Evolutionary conservation across 352 stramenopile genomes (phyloP), one percentile per base, ranked within the genome.

Genomic region (Thalassiosira delicatula): DNA sequence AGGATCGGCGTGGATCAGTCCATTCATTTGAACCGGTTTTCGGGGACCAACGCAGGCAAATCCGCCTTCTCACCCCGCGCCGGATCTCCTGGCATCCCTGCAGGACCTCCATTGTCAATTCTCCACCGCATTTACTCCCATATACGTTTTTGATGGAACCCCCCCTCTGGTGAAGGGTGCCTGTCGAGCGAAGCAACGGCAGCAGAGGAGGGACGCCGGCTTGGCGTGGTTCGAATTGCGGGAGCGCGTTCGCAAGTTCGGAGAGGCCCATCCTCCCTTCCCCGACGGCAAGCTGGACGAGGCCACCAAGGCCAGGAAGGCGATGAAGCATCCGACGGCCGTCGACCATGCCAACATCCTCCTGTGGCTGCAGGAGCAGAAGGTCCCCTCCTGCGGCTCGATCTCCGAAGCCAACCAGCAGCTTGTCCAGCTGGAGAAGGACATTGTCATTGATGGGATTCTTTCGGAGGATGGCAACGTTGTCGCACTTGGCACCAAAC

Each of bases 331-430:
- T 21, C 37, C 61, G 37, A 70, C 30, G 35, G 35, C 61, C 27
- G 1, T 70, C 1, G 61, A 70, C 57, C 61, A 70, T 3, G 35
- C 61, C 12, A 56, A 35, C 57, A 21, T 70, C 37, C 33, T 70
- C n/a, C 19, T 8, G 35, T 70, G 61, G 61, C 54, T 70, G 61
- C 46, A 57, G 44, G 40, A 35, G 12, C 19, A 54, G 21, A 25
- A 21, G n/a, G 57, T 70, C 27, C n/a, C 1, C 14, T 57, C n/a
- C 42, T 9, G 40, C 40, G 61, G 61, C 2, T 70, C 37, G 2
- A 40, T 70, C 29, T 21, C 14, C 19, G 61, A 70, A 57, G 61
- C 61, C 2, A 42, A 70, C 32, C 61, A 70, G 23, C 61, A 70
- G 14, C 37, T 70, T 35, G 7, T 56, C 1, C 1, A 70, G 37